A percentile compares a stretch with the other conserved stretches of the same genome.
Evolutionary conservation across 139 green algal genomes (phyloP).

Genomic region (Auxenochlorella pyrenoidosa): DNA sequence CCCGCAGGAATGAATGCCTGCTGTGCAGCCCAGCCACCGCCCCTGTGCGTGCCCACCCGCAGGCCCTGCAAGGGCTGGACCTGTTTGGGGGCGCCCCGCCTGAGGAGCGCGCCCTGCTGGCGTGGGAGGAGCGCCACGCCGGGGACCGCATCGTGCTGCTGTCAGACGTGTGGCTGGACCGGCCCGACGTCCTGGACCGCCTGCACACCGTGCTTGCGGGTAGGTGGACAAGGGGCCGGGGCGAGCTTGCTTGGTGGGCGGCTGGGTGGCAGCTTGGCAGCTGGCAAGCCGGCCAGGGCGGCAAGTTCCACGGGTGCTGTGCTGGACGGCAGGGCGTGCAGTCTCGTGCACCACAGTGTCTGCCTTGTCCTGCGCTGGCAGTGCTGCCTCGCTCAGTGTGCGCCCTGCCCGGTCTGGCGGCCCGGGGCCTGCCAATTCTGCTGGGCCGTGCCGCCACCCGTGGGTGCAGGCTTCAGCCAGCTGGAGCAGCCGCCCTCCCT

Average conservation of each 20-base stretch:
- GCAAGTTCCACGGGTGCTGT: no score
- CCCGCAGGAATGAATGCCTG: no score
- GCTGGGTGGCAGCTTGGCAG: background rate
- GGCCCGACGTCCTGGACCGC: slow-evolving; percentile 59
- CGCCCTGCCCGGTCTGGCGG: background rate
- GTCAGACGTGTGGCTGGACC: slow-evolving; percentile 89
- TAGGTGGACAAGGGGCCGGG: slow-evolving; percentile 23
- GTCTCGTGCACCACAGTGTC: no score
- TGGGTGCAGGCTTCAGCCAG: slow-evolving; percentile 69
- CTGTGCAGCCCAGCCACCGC: background rate
- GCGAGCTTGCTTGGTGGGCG: no score
- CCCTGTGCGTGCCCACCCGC: slow-evolving; percentile 24
- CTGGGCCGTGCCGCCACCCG: background rate
- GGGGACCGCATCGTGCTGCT: slow-evolving; percentile 80
- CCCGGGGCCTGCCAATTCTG: background rate
- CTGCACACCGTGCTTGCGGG: slow-evolving; percentile 72
- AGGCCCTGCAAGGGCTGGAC: slow-evolving; percentile 78
- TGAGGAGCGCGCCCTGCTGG: slow-evolving; percentile 46
- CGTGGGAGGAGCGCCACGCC: slow-evolving; percentile 40
- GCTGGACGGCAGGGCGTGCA: background rate
- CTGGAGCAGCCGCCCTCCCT: slow-evolving; percentile 68
- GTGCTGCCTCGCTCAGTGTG: no score
- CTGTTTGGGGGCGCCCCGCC: slow-evolving; percentile 81
- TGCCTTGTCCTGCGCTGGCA: no score
- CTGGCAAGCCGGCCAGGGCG: no score